Percentiles rank a stretch among this genome's conserved stretches.
Evolutionary conservation across 805 yeast genomes (phyloP).

Genomic region (Candida oleophila): DNA sequence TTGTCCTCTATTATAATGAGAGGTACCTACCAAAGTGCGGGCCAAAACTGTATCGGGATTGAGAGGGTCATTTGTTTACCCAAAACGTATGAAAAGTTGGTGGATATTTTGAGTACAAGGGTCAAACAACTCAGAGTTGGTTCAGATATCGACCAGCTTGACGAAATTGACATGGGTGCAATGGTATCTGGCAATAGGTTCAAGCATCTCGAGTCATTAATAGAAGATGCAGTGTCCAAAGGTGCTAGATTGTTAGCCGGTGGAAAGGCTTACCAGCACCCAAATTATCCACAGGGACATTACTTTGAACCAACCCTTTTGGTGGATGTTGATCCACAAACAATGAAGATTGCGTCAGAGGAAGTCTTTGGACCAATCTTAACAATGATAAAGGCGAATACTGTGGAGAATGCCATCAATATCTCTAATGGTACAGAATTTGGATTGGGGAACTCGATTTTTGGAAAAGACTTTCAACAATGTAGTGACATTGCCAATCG

Average conservation of each 20-base stretch:
- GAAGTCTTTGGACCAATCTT: constrained; percentile 96
- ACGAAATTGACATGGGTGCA: constrained; percentile 95
- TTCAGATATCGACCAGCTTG: constrained; percentile 86
- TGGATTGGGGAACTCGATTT: constrained; percentile 91
- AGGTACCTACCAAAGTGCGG: constrained; percentile 96
- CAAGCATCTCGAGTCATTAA: constrained; percentile 59
- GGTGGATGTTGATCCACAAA: constrained; percentile 68
- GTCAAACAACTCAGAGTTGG: constrained; percentile 72
- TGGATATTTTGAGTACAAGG: constrained; percentile 53
- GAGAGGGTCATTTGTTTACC: constrained; percentile 88
- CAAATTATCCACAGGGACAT: constrained; percentile 93
- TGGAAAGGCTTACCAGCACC: constrained; percentile 79
- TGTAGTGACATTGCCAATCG: constrained; percentile 63
- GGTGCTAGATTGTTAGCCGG: constrained; percentile 86
- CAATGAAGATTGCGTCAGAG: constrained; percentile 76
- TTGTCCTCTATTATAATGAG: constrained; percentile 75
- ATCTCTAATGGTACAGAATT: constrained; percentile 83
- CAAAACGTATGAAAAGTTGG: constrained; percentile 61
- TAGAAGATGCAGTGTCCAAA: constrained; percentile 67
- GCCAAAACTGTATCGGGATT: constrained; percentile 97
- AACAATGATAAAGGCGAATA: constrained; percentile 70
- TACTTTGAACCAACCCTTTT: constrained; percentile 89
- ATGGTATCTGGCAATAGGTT: constrained; percentile 81
- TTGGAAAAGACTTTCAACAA: constrained; percentile 60
- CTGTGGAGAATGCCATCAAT: constrained; percentile 64